Percentiles rank a stretch among this genome's conserved stretches.
These are phyloP conservation scores for Phytophthora crassamura DNA, from an alignment of 352 stramenopile species.

Conservation along the genomic window DNA sequence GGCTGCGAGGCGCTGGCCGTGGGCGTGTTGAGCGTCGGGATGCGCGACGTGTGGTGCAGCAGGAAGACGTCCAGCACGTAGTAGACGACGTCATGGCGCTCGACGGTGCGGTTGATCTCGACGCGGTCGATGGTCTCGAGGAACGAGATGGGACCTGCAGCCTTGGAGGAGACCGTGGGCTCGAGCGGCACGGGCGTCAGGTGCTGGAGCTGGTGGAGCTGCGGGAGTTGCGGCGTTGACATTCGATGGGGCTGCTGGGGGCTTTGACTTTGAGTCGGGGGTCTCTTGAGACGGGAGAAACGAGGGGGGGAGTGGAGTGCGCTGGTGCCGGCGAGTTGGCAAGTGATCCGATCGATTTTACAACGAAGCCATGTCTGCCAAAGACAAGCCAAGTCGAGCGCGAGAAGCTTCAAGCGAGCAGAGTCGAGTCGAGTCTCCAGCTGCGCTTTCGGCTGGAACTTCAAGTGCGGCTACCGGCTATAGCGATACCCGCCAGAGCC, in stretches of 20 bases:
- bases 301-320: conserved; percentile 8
- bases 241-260: conserved; percentile 12
- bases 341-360: conserved; percentile 17
- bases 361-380: conserved; percentile 28
- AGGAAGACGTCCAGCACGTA: conserved; percentile 68
- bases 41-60: conserved; percentile 57
- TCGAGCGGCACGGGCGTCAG: conserved; percentile 68
- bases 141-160: conserved; percentile 40
- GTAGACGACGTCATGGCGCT: conserved; percentile 49
- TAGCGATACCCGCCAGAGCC: conserved; percentile 67
- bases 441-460: conserved; percentile 4
- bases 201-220: conserved; percentile 51
- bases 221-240: conserved; percentile 36
- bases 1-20: conserved; percentile 32
- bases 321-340: conserved; percentile 5
- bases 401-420: conserved; percentile 20
- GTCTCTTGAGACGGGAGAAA: too few species aligned
- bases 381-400: conserved; percentile 10
- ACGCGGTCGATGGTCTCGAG: conserved; percentile 51
- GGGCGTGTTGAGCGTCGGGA: conserved; percentile 55
- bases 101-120: conserved; percentile 47
- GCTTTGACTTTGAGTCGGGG: too few species aligned
- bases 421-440: conserved; percentile 11
- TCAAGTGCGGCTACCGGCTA: conserved; percentile 50
- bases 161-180: conserved; percentile 31